Conservation (phyloP, 2,329 filamentous ascomycete species). For the Hypoxylon sp. region DNA sequence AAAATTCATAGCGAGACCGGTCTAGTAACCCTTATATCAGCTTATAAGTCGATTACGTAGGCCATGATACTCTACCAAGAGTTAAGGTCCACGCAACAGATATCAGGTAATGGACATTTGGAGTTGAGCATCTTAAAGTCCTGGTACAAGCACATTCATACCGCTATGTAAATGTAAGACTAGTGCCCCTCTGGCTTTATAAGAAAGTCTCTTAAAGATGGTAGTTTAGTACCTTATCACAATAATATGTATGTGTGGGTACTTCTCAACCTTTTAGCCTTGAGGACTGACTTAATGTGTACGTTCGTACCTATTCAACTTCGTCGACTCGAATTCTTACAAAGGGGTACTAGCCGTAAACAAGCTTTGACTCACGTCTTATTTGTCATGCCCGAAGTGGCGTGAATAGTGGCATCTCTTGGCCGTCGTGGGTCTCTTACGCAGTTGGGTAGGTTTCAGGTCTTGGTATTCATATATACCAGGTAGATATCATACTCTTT, state of each 20-base stretch:
- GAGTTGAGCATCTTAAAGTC: background rate
- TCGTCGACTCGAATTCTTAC: background rate
- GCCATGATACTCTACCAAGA: conserved; percentile 10
- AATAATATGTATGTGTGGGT: background rate
- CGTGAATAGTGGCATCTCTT: conserved; percentile 20
- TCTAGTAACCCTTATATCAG: conserved; percentile 23
- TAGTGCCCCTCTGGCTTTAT: background rate
- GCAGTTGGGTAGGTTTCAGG: conserved; percentile 24
- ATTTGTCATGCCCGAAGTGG: conserved; percentile 34
- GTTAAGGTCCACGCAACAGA: conserved; percentile 6
- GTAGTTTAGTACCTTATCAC: background rate
- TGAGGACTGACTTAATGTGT: background rate
- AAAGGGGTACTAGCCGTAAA: background rate
- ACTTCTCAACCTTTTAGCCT: background rate
- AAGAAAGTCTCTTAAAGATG: background rate
- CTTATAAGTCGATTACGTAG: conserved; percentile 21
- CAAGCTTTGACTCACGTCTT: conserved; percentile 1
- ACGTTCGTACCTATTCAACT: conserved; percentile 7
- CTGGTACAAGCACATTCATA: background rate
- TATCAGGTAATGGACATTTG: background rate
- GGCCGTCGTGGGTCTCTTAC: conserved; percentile 35
- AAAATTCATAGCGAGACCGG: conserved; percentile 4
- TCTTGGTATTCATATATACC: conserved; percentile 22
- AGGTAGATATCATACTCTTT: conserved; percentile 22
- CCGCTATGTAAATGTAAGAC: background rate